Evolutionary conservation across 1,284 basidiomycete species (phyloP).

Genomic region (Ustilago bromivora): DNA sequence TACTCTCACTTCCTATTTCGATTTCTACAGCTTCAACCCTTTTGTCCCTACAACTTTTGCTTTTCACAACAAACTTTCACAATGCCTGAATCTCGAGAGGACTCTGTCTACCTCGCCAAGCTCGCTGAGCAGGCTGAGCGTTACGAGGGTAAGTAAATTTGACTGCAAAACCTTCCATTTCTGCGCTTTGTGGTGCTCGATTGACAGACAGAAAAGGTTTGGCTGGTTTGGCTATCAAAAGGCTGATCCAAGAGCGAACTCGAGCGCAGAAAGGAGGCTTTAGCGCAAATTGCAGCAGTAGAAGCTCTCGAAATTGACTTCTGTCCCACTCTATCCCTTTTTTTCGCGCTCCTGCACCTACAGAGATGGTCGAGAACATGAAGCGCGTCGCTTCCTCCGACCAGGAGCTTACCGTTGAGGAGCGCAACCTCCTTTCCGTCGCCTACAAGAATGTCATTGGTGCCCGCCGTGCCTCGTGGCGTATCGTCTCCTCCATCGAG

Average conservation of each 20-base stretch:
- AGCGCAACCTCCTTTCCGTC: constrained; percentile 97
- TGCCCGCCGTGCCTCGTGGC: constrained; percentile 97
- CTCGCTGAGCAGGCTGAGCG: constrained; percentile 70
- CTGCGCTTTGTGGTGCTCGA: background rate
- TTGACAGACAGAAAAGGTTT: background rate
- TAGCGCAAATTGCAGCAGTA: background rate
- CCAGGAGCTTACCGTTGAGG: constrained; percentile 92
- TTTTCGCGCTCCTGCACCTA: background rate
- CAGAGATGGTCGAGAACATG: constrained; percentile 71
- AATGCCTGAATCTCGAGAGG: constrained; percentile 68
- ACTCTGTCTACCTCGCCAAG: constrained; percentile 70
- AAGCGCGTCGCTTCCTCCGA: constrained; percentile 70
- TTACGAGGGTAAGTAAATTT: constrained; percentile 66
- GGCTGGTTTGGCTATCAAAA: background rate
- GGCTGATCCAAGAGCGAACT: background rate
- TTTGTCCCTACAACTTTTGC: constrained; percentile 34
- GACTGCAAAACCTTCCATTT: background rate
- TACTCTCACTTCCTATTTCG: background rate
- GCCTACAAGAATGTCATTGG: constrained; percentile 99
- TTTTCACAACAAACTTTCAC: constrained; percentile 33
- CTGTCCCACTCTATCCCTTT: background rate
- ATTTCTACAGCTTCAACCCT: constrained; percentile 9
- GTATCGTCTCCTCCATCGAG: constrained; percentile 99
- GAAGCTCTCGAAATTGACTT: constrained; percentile 9
- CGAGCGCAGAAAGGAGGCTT: background rate